Percentiles rank a stretch among this genome's conserved stretches.
phyloP scores from a whole-genome alignment of 257 asterid species.

The Orobanche coerulescens region DNA sequence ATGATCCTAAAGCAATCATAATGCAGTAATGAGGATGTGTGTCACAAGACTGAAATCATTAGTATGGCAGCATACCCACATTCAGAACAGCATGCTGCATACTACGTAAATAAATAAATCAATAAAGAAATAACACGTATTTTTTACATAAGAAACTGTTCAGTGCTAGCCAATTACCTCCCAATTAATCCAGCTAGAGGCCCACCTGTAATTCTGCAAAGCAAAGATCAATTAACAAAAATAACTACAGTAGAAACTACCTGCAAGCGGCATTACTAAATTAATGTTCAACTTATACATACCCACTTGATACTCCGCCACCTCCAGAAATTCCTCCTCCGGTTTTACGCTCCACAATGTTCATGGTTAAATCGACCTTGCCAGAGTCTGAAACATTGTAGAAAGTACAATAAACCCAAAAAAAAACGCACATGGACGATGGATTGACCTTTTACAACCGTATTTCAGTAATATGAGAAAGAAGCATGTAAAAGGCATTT shows the following conservation, averaged over 20 bases:
- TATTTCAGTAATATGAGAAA: slow-evolving; percentile 11
- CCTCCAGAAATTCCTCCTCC: slow-evolving; percentile 92
- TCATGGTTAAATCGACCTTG: slow-evolving; percentile 89
- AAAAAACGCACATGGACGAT: slow-evolving; percentile 7
- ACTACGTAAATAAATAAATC: background rate
- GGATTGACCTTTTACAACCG: slow-evolving; percentile 16
- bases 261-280: slow-evolving; percentile 5
- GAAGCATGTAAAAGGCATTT: slow-evolving; percentile 26
- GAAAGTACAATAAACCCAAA: slow-evolving; percentile 13
- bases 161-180: slow-evolving; percentile 43
- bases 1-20: slow-evolving; percentile 11
- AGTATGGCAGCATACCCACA: slow-evolving; percentile 1
- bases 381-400: slow-evolving; percentile 50
- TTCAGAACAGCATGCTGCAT: background rate
- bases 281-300: slow-evolving; percentile 27
- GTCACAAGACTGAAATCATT: background rate
- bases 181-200: slow-evolving; percentile 97
- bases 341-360: slow-evolving; percentile 89
- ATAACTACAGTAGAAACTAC: slow-evolving; percentile 13
- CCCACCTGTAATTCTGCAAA: slow-evolving; percentile 84
- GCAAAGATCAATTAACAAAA: slow-evolving; percentile 13
- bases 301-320: slow-evolving; percentile 99
- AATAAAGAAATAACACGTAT: background rate
- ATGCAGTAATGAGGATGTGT: slow-evolving; percentile 7
- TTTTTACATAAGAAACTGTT: background rate